Conservation (phyloP, 176 grass and related monocot genomes). For the Puya raimondii region DNA sequence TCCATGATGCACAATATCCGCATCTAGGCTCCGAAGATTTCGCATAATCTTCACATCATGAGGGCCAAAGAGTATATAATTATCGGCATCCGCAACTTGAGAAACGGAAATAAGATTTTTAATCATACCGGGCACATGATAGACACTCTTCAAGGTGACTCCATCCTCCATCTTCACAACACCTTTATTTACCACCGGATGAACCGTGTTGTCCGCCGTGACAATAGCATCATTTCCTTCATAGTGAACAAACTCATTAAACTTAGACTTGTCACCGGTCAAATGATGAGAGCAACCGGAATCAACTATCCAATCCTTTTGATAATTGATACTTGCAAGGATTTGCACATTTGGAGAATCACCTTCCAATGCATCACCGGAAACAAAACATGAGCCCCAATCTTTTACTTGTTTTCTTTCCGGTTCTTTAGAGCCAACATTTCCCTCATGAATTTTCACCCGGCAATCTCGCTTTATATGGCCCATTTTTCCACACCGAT, state of each 20-base stretch:
- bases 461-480: not conserved
- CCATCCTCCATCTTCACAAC: not conserved
- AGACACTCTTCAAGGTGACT: not conserved
- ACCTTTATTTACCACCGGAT: not conserved
- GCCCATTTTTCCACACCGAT: not conserved
- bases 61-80: not conserved
- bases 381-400: not conserved
- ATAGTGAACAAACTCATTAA: not conserved
- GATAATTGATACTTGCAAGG: not conserved
- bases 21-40: not conserved
- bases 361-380: not conserved
- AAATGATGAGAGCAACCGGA: not conserved
- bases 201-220: not conserved
- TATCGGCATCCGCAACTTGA: not conserved
- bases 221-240: not conserved
- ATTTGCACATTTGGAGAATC: not conserved
- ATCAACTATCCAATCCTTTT: not conserved
- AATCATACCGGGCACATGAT: too few species aligned
- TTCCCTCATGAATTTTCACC: not conserved
- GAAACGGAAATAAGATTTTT: not conserved
- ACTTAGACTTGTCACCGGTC: not conserved
- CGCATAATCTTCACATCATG: not conserved
- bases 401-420: not conserved
- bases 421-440: not conserved
- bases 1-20: too few species aligned